Evolutionary conservation across 1,284 basidiomycete genomes (phyloP).

Genomic region (Mixia osmundae): DNA sequence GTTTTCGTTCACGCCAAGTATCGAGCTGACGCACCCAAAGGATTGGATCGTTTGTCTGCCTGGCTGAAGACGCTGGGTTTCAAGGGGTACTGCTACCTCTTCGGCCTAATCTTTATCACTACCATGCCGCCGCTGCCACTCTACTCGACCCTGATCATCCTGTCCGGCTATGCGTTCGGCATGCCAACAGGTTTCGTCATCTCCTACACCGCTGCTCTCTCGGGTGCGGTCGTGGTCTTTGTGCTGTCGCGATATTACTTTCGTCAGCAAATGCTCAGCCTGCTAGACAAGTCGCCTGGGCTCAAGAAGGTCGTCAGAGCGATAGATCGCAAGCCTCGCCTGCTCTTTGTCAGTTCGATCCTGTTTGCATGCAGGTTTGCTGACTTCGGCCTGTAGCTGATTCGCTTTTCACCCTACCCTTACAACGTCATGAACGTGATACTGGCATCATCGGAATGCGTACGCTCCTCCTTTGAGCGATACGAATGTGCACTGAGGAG

Average conservation of each 20-base stretch:
- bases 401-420: conserved; percentile 2
- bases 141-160: conserved; percentile 29
- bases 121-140: conserved; percentile 28
- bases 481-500: too few species aligned
- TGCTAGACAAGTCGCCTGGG: conserved; percentile 21
- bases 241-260: conserved; percentile 23
- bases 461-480: too few species aligned
- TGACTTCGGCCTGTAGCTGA: neutral
- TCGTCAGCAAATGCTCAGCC: conserved; percentile 22
- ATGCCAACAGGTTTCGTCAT: conserved; percentile 28
- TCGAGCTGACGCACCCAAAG: conserved; percentile 8
- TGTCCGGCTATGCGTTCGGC: conserved; percentile 29
- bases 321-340: conserved; percentile 22
- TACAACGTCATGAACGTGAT: conserved; percentile 32
- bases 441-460: conserved; percentile 29
- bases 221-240: conserved; percentile 27
- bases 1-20: neutral
- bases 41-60: conserved; percentile 21
- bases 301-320: conserved; percentile 22
- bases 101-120: conserved; percentile 22
- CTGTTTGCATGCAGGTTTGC: neutral
- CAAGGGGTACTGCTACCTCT: conserved; percentile 22
- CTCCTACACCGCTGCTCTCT: conserved; percentile 26
- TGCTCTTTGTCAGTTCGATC: conserved; percentile 25
- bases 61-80: conserved; percentile 20